Conservation (phyloP, 768 basidiomycete species). For the Leccinum obscurum region DNA sequence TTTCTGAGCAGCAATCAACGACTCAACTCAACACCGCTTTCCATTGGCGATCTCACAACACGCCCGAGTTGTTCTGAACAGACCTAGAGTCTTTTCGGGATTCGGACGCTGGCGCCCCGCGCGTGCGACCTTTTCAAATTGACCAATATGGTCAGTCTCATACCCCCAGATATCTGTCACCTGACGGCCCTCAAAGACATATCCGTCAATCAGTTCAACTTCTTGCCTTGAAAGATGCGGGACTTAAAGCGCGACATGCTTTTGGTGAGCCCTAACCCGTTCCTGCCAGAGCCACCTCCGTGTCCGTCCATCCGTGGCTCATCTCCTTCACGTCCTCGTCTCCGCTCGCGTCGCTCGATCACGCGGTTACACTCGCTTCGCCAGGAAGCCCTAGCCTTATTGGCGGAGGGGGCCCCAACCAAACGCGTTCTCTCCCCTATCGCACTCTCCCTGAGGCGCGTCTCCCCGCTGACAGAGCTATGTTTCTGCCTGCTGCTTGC, state of each 20-base stretch:
- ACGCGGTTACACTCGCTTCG: too few species aligned
- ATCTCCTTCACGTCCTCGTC: slow-evolving; percentile 11
- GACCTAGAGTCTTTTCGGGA: slow-evolving; percentile 13
- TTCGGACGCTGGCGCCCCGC: slow-evolving; percentile 31
- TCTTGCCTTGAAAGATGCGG: slow-evolving; percentile 62
- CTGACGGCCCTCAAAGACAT: slow-evolving; percentile 57
- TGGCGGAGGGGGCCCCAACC: too few species aligned
- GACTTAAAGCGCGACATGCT: slow-evolving; percentile 44
- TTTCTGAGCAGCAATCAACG: too few species aligned
- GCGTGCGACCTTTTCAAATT: slow-evolving; percentile 38
- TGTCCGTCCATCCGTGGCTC: too few species aligned
- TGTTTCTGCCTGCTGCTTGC: too few species aligned
- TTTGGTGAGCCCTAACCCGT: slow-evolving; percentile 59
- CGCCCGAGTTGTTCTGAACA: slow-evolving; percentile 37
- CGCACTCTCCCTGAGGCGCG: too few species aligned
- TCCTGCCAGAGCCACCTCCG: slow-evolving; percentile 36
- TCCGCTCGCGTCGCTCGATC: too few species aligned
- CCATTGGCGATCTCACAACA: slow-evolving; percentile 49
- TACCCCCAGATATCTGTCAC: slow-evolving; percentile 56
- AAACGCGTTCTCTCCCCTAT: too few species aligned
- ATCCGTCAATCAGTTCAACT: slow-evolving; percentile 53
- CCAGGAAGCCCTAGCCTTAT: too few species aligned
- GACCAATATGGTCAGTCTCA: slow-evolving; percentile 37
- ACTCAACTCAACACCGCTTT: slow-evolving; percentile 44
- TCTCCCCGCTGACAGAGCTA: too few species aligned